A percentile compares a stretch with the other conserved stretches of the same genome.
Conservation (phyloP, 306 rosid genomes). For the Urtica urens region DNA sequence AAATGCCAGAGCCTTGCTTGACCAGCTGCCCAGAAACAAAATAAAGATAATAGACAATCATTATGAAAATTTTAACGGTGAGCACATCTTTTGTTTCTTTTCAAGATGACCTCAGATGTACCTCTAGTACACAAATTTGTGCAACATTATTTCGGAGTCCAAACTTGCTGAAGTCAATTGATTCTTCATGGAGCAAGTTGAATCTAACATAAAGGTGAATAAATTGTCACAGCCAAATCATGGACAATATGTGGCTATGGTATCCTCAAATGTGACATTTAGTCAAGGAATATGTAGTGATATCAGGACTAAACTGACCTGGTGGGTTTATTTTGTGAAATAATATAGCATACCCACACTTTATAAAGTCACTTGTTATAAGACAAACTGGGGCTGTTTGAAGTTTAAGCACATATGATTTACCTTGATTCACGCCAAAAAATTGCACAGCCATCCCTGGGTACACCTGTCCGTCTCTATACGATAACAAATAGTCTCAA, state of each 20-base stretch:
- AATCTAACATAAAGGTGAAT: conserved; percentile 33
- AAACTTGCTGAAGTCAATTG: conserved; percentile 69
- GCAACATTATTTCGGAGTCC: conserved; percentile 96
- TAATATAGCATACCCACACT: too few species aligned
- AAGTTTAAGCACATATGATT: too few species aligned
- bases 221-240: not conserved
- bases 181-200: conserved; percentile 68
- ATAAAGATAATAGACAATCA: not conserved
- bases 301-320: not conserved
- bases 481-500: conserved; percentile 31
- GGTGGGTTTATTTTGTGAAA: too few species aligned
- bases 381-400: too few species aligned
- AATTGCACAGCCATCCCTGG: conserved; percentile 88
- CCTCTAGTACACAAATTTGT: conserved; percentile 90
- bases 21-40: conserved; percentile 33
- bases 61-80: not conserved
- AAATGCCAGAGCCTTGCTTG: conserved; percentile 23
- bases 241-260: conserved; percentile 1
- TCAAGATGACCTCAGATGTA: conserved; percentile 12
- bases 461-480: conserved; percentile 81
- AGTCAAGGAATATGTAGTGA: not conserved
- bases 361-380: too few species aligned
- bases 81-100: not conserved
- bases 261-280: not conserved
- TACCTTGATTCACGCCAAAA: conserved; percentile 92